A percentile compares a stretch with the other conserved stretches of the same genome.
phyloP scores from a whole-genome alignment of 2,329 filamentous ascomycete genomes.

The Arthrobotrys sinensis region DNA sequence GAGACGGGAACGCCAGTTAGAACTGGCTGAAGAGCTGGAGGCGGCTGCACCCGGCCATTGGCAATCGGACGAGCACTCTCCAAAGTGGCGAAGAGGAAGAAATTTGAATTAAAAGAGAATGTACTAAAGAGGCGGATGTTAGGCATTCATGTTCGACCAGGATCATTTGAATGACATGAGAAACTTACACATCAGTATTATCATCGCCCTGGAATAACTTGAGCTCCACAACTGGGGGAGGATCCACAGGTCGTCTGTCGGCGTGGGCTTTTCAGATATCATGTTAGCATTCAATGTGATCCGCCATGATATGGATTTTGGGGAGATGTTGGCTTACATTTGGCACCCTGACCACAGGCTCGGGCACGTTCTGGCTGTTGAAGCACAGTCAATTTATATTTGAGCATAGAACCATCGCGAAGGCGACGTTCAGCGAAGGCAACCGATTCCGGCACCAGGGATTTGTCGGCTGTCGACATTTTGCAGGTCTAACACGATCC shows the following conservation, averaged over 20 bases:
- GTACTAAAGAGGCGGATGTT: constrained; percentile 72
- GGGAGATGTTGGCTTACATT: constrained; percentile 76
- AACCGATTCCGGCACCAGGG: constrained; percentile 58
- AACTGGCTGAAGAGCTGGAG: constrained; percentile 83
- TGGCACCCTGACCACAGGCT: constrained; percentile 94
- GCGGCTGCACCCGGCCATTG: constrained; percentile 79
- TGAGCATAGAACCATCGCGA: constrained; percentile 79
- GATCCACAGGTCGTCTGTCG: constrained; percentile 92
- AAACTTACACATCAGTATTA: constrained; percentile 64
- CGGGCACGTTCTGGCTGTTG: constrained; percentile 95
- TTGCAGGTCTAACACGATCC: constrained; percentile 4
- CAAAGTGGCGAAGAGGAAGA: constrained; percentile 95
- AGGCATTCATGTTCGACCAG: not conserved
- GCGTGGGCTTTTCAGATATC: constrained; percentile 76
- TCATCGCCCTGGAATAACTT: constrained; percentile 82
- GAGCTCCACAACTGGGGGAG: constrained; percentile 92
- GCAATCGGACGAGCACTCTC: constrained; percentile 88
- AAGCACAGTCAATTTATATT: constrained; percentile 86
- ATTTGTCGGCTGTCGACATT: constrained; percentile 51
- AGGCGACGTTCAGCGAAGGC: constrained; percentile 62
- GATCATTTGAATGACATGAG: not conserved
- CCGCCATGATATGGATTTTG: constrained; percentile 3
- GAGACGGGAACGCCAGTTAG: constrained; percentile 95
- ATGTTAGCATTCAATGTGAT: not conserved
- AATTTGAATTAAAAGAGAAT: constrained; percentile 94